Conservation (phyloP, 768 basidiomycete species). For the Pulveroboletus ravenelii region DNA sequence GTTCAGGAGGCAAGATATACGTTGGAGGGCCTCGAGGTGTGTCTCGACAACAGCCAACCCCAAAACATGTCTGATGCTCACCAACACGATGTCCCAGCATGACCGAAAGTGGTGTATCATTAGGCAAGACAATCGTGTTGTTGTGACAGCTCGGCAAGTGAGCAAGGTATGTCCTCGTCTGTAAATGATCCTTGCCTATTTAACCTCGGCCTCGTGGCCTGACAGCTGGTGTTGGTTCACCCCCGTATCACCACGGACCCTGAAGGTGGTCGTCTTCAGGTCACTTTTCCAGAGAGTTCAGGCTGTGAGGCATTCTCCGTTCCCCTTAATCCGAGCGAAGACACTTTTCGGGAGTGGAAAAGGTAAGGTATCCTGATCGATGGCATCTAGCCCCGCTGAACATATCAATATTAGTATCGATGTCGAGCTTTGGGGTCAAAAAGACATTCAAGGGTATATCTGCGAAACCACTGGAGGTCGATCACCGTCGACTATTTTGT, state of each 20-base stretch:
- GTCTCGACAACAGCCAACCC: slow-evolving; percentile 7
- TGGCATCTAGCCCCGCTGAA: slow-evolving; percentile 1
- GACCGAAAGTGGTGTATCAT: slow-evolving; percentile 72
- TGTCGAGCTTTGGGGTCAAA: slow-evolving; percentile 44
- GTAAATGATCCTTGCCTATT: background rate
- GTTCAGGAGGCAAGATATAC: slow-evolving; percentile 54
- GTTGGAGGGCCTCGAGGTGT: slow-evolving; percentile 61
- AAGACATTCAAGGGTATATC: slow-evolving; percentile 62
- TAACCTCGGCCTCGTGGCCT: slow-evolving; percentile 1
- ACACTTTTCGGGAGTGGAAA: slow-evolving; percentile 49
- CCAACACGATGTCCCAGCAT: slow-evolving; percentile 39
- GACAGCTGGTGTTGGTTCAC: slow-evolving; percentile 62
- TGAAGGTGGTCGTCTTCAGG: slow-evolving; percentile 44
- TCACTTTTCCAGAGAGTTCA: slow-evolving; percentile 58
- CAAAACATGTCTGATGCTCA: background rate
- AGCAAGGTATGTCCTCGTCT: slow-evolving; percentile 41
- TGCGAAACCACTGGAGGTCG: slow-evolving; percentile 42
- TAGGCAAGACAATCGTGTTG: slow-evolving; percentile 44
- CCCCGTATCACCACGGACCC: slow-evolving; percentile 51
- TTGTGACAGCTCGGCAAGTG: slow-evolving; percentile 66
- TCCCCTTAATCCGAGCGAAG: slow-evolving; percentile 51
- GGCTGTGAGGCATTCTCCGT: slow-evolving; percentile 54
- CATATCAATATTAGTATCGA: slow-evolving; percentile 40
- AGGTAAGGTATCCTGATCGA: slow-evolving; percentile 38
- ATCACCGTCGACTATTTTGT: slow-evolving; percentile 52